These are phyloP conservation scores for Cryptococcus sp. DNA, from an alignment of 1,284 basidiomycete genomes.

Conservation along the genomic window DNA sequence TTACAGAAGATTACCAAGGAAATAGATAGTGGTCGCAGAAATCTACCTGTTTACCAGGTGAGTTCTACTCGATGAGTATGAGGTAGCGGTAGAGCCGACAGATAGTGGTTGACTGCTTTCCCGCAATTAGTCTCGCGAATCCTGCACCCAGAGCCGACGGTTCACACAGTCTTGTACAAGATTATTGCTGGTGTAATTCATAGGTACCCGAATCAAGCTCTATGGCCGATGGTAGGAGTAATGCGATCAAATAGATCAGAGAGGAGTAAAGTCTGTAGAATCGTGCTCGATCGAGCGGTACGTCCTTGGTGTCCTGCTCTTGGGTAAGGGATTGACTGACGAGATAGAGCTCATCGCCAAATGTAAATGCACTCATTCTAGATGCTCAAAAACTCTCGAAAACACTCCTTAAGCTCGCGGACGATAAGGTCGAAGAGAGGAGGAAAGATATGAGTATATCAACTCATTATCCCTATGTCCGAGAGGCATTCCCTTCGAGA, in stretches of 20 bases:
- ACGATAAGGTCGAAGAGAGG: constrained; percentile 39
- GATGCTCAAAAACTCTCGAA: constrained; percentile 35
- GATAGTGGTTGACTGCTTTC: constrained; percentile 90
- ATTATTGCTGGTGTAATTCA: constrained; percentile 72
- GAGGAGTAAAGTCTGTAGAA: constrained; percentile 52
- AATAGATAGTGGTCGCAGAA: constrained; percentile 59
- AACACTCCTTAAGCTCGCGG: constrained; percentile 34
- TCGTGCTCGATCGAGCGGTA: constrained; percentile 29
- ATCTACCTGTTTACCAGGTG: constrained; percentile 72
- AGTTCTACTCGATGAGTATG: constrained; percentile 6
- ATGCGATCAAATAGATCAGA: constrained; percentile 73
- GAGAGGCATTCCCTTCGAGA: constrained; percentile 57
- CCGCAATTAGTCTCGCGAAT: constrained; percentile 96
- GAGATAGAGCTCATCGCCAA: too few relatives aligned
- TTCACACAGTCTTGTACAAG: constrained; percentile 62
- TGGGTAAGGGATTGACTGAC: background rate
- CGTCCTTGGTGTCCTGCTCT: background rate
- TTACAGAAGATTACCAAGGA: constrained; percentile 53
- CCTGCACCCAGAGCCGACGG: constrained; percentile 67
- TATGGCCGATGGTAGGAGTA: constrained; percentile 90
- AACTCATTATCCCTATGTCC: constrained; percentile 60
- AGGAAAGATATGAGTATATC: constrained; percentile 28
- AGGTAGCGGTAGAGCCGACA: constrained; percentile 1
- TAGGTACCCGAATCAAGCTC: constrained; percentile 82
- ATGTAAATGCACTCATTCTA: too few relatives aligned